Evolutionary conservation across 2,329 filamentous ascomycete genomes (phyloP), one percentile per base, ranked within the genome.

Genomic region (Cladorrhinum sp.): DNA sequence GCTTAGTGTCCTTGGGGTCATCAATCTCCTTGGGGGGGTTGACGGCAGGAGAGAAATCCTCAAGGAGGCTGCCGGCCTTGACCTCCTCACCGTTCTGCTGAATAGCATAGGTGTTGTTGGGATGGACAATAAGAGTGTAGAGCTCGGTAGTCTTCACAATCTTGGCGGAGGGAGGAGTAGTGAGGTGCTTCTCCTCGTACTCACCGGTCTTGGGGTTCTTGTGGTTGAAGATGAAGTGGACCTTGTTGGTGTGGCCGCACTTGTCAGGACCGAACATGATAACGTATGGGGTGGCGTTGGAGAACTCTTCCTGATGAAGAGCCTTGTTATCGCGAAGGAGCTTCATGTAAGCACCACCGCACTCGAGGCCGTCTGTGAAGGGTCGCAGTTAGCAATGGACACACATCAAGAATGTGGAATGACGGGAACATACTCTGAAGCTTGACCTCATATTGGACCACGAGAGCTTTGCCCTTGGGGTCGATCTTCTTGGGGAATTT

Each of bases 211-310:
- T 97, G 75, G 95, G 95, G 87, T 98, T 99, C 91, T 98, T 99
- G 90, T 99, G 95, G 80, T 96, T 95, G 87, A 99, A 96, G 78
- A 99, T 99, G 82, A 99, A 96, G 79, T 87, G 85, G 57, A 96
- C 91, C 89, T 98, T 98, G 89, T 99, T 99, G 78, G 92, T 98
- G 76, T 92, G 86, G 77, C 95, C 95, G 77, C 95, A 99, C 89
- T 98, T 98, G 84, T 99, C 95, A 71, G 95, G 95, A 69, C 95
- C 95, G 76, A 99, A 99, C 95, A 99, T 99, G 85, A 99, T 96
- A 70, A 99, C 91, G 75, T 99, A 99, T 53, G 95, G 95, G 49
- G 93, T 96, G 64, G 89, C 87, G 80, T 99, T 98, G 77, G 91
- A 92, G 83, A 99, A 99, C 82, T 99, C 95, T 67, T 98, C 93